Evolutionary conservation across 2,329 filamentous ascomycete genomes (phyloP).

Genomic region (Fusarium cicatricum): DNA sequence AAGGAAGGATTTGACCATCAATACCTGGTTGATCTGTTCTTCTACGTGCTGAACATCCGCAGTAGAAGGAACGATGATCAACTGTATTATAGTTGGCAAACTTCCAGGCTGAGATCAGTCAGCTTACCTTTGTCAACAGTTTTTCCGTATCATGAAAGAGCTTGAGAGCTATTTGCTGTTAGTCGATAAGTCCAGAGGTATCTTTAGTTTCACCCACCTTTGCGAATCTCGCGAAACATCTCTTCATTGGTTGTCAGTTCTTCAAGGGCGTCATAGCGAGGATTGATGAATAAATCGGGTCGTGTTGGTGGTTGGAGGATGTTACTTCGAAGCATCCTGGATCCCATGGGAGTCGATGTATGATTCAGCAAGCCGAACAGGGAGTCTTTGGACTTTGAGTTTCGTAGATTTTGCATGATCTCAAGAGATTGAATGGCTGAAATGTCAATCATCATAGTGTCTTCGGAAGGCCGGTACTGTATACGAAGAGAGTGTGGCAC

Average conservation of each 20-base stretch:
- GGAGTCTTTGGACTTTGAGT: constrained; percentile 79
- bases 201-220: constrained; percentile 57
- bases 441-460: constrained; percentile 95
- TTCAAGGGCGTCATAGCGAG: constrained; percentile 82
- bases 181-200: fast-evolving
- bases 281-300: constrained; percentile 68
- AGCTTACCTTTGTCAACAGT: constrained; percentile 73
- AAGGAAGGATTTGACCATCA: constrained; percentile 86
- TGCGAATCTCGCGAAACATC: constrained; percentile 80
- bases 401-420: constrained; percentile 85
- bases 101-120: fast-evolving
- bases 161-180: constrained; percentile 66
- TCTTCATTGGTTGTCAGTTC: constrained; percentile 85
- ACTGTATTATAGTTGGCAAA: constrained; percentile 51
- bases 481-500: constrained; percentile 83
- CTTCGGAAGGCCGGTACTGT: constrained; percentile 86
- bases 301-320: constrained; percentile 88
- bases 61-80: constrained; percentile 78
- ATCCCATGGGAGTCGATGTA: constrained; percentile 88
- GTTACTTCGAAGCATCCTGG: constrained; percentile 81
- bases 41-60: constrained; percentile 74
- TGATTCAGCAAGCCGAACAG: constrained; percentile 87
- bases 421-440: constrained; percentile 88
- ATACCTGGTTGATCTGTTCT: constrained; percentile 84
- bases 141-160: constrained; percentile 81